A percentile compares a stretch with the other conserved stretches of the same genome.
Conservation (phyloP, 352 stramenopile species). For the Globisporangium cylindrosporum region DNA sequence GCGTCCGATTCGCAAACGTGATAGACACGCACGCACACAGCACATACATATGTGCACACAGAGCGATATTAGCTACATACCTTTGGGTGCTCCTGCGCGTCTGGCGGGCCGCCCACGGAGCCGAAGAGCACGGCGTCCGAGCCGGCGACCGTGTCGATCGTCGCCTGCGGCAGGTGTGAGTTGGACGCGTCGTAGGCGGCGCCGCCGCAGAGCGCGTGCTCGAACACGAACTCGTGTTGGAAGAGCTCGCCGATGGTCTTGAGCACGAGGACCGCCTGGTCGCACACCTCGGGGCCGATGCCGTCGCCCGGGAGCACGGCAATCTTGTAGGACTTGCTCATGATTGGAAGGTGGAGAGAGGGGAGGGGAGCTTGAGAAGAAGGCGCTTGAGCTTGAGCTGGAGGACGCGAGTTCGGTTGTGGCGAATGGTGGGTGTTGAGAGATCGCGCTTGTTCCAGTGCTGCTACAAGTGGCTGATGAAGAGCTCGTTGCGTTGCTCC, state of each 20-base stretch:
- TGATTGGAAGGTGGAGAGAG: slow-evolving; percentile 7
- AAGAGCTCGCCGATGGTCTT: slow-evolving; percentile 74
- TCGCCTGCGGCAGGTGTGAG: slow-evolving; percentile 93
- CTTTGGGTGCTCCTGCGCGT: slow-evolving; percentile 86
- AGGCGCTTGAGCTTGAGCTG: slow-evolving; percentile 7
- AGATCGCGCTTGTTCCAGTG: neutral
- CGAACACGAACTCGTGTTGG: slow-evolving; percentile 92
- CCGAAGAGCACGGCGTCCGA: slow-evolving; percentile 94
- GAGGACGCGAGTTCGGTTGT: slow-evolving; percentile 18
- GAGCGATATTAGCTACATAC: slow-evolving; percentile 17
- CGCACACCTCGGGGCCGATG: slow-evolving; percentile 98
- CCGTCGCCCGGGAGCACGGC: slow-evolving; percentile 97
- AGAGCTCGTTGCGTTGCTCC: neutral
- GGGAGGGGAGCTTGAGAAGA: neutral
- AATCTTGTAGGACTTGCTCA: slow-evolving; percentile 79
- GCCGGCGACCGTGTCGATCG: slow-evolving; percentile 89
- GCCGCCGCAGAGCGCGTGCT: slow-evolving; percentile 95
- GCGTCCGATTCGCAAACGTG: neutral
- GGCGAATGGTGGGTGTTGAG: neutral
- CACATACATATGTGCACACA: neutral
- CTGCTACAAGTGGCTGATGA: neutral
- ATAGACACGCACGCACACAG: neutral
- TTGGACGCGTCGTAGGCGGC: slow-evolving; percentile 91
- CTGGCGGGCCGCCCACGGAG: slow-evolving; percentile 95
- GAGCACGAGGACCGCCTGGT: slow-evolving; percentile 91